phyloP scores from a whole-genome alignment of 2,329 filamentous ascomycete genomes.

The Akanthomyces muscarius region DNA sequence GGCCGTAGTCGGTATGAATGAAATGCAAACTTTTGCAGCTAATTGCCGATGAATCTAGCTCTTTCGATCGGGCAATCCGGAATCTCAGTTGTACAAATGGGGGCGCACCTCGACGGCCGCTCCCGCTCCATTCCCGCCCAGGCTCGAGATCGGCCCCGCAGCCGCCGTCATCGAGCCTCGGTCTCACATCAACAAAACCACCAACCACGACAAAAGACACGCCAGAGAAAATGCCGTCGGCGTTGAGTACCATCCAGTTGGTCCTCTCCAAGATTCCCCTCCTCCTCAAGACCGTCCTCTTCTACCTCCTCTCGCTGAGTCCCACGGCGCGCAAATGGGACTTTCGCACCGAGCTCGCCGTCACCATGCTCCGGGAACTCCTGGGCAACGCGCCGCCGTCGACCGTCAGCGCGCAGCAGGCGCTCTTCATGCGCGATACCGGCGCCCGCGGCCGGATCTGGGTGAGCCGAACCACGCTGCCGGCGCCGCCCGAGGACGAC shows the following conservation, averaged over 20 bases:
- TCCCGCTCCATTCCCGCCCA: neutral
- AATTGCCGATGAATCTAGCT: neutral
- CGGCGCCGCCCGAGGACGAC: conserved; percentile 41
- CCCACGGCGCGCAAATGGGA: conserved; percentile 17
- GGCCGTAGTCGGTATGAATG: neutral
- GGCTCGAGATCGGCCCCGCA: neutral
- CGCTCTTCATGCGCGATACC: conserved; percentile 28
- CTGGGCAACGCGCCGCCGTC: conserved; percentile 12
- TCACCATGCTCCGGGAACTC: conserved; percentile 14
- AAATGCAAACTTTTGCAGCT: too few species aligned
- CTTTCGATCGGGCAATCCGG: neutral
- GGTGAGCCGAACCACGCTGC: conserved; percentile 58
- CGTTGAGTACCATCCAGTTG: neutral
- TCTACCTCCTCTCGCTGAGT: conserved; percentile 6
- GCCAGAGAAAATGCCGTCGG: neutral
- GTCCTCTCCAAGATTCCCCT: conserved; percentile 10
- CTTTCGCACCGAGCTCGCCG: conserved; percentile 13
- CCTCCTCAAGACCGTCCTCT: conserved; percentile 6
- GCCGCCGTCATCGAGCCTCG: neutral
- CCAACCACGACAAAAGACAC: neutral
- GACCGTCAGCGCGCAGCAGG: conserved; percentile 17
- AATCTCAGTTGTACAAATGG: neutral
- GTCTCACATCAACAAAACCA: neutral
- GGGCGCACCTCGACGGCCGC: neutral
- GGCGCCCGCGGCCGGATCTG: conserved; percentile 65